Base-by-base conservation (phyloP, 2,329 filamentous ascomycete species). In the Cordyceps cateniannulata region DNA sequence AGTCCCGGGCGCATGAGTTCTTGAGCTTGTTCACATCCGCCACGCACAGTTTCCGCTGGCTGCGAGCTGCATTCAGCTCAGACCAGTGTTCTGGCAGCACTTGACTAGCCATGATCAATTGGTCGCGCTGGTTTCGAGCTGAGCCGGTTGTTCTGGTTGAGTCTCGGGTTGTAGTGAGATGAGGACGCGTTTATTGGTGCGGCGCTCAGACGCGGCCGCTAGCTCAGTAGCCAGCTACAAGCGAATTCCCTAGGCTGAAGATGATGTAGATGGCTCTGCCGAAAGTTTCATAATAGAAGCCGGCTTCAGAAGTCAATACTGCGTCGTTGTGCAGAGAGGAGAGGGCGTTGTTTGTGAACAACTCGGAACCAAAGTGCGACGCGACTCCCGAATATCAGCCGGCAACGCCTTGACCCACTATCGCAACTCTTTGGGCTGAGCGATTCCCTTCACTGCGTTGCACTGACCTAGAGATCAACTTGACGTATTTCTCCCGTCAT, bases 11-110 rank as follows among this genome's bases (percentile, higher is more conserved):
- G 67, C 81, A 83, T n/a, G 70, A 67, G 20, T 67, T 66, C 62
- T 75, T 78, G 63, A 83, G 73, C 5, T 69, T 70, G 35, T 75
- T 69, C 22, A 81, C 70, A 59, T 79, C 76, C 18, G 74, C 69
- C 44, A 72, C 69, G 62, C 79, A 79, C 47, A 72, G 68, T 38
- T 65, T 65, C 60, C 68, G 66, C 60, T 75, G 70, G 35, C 62
- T 67, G 61, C 69, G 66, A 3, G 72, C 70, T 12, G 68, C 69
- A 45, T 66, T 71, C 58, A 75, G 71, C 65, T 75, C 73, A 47
- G 73, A 72, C 74, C 74, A 76, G 64, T 75, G 70, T 63, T 75
- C 73, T 16, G 73, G 73, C 51, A 75, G 66, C 56, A 67, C 66
- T 59, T 69, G 63, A 54, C 40, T 48, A 20, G 50, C 58, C 58